Base-by-base conservation (phyloP, 768 basidiomycete genomes). In the Paxillus involutus region DNA sequence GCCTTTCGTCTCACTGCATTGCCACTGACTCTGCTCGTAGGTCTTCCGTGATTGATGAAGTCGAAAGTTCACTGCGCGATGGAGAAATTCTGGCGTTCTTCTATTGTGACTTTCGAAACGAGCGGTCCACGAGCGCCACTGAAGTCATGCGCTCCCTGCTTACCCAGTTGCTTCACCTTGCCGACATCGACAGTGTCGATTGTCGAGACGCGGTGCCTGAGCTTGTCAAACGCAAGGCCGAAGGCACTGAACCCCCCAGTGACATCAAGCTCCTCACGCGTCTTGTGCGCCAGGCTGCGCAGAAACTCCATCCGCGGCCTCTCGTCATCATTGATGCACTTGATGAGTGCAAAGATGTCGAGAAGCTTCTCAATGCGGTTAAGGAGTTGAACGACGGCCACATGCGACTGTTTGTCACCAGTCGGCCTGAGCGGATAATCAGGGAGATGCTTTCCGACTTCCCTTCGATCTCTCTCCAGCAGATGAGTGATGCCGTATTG, bases 271-370 rank as follows among this genome's bases (percentile, higher is more conserved):
- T 41, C 12, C 40, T 49, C 11, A 14, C 10, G 1, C 6, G 26
- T 40, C 40, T 49, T 9, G 16, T 40, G 7, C 30, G 44, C 17
- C 9, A 45, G 35, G 29, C 45, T 42, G 44, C 53, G 52, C 21
- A 21, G 21, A 2, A 30, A 4, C 1, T 53, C n/a, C 14, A 3
- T 8, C 45, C 14, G 2, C 54, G 16, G 7, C 63, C 59, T 0
- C 17, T 53, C 10, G 1, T 61, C 3, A 44, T 57, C 5, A 43
- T 64, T 1, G 62, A 64, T 19, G 63, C 54, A 0, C 37, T 64
- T 1, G 63, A 64, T 21, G 62, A 63, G 43, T 63, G 63, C 35
- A 21, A 43, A 16, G 53, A 59, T 4, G 5, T 57, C 4, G 44
- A 57, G 9, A 16, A 24, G 0, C 50, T 59, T 16, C 24, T 62